Percentiles rank a stretch among this genome's conserved stretches.
These are phyloP conservation scores for Inonotus hispidus DNA, from an alignment of 1,284 basidiomycete species.

Conservation along the genomic window DNA sequence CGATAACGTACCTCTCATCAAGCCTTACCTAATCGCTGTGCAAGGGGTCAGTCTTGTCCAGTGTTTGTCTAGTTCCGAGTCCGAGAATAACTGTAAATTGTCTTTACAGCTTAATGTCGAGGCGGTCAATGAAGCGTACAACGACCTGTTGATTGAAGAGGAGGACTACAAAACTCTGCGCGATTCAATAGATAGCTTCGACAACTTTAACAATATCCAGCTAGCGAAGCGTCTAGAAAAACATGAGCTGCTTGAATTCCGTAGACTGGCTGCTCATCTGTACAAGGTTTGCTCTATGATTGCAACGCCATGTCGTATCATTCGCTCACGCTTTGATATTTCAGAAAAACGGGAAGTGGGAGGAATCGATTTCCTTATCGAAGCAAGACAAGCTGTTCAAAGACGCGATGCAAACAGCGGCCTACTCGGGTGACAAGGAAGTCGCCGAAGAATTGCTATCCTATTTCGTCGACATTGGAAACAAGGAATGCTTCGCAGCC, in stretches of 20 bases:
- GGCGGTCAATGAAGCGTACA: conserved; percentile 97
- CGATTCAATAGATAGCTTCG: conserved; percentile 94
- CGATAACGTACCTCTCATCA: conserved; percentile 93
- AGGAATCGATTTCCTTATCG: conserved; percentile 89
- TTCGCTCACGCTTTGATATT: conserved; percentile 2
- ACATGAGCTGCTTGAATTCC: conserved; percentile 93
- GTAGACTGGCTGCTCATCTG: conserved; percentile 88
- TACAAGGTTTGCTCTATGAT: conserved; percentile 73
- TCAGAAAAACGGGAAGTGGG: conserved; percentile 91
- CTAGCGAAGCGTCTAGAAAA: conserved; percentile 86
- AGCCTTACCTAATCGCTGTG: conserved; percentile 94
- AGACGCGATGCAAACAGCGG: conserved; percentile 93
- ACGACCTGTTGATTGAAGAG: conserved; percentile 95
- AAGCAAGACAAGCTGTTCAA: conserved; percentile 97
- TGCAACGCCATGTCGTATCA: not conserved
- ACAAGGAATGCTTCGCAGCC: conserved; percentile 96
- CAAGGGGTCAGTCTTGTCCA: conserved; percentile 65
- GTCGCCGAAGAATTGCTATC: conserved; percentile 91
- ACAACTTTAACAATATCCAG: conserved; percentile 93
- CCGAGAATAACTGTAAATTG: not conserved
- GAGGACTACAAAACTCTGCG: conserved; percentile 97
- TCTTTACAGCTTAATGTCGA: conserved; percentile 79
- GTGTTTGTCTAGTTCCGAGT: not conserved
- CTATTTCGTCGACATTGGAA: conserved; percentile 96
- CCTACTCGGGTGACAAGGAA: conserved; percentile 72